Evolutionary conservation across 805 yeast species (phyloP).

Genomic region (Blastobotrys chiropterorum): DNA sequence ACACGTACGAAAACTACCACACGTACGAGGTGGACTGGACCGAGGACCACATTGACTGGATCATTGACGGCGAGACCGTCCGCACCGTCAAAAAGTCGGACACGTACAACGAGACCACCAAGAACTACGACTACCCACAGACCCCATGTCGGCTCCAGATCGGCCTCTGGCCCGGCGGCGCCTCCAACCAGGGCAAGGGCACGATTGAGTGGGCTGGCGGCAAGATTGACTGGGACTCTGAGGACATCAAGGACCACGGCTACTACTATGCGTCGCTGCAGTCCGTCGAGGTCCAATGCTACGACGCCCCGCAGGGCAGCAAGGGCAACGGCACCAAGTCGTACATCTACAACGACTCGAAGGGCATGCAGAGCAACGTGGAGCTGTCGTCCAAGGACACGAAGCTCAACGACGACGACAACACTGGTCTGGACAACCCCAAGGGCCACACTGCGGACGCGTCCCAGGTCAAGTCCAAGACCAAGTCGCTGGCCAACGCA

Average conservation of each 20-base stretch:
- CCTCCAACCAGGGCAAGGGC: conserved; percentile 45
- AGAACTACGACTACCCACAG: conserved; percentile 76
- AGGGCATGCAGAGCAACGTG: conserved; percentile 41
- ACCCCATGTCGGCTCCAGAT: conserved; percentile 80
- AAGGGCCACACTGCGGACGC: conserved; percentile 7
- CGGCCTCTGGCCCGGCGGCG: conserved; percentile 53
- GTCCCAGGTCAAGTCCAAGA: conserved; percentile 5
- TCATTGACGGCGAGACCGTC: conserved; percentile 57
- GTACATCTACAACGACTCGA: conserved; percentile 48
- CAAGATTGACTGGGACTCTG: conserved; percentile 70
- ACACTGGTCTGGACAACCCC: conserved; percentile 10
- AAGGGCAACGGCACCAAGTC: conserved; percentile 41
- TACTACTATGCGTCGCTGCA: conserved; percentile 67
- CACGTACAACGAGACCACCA: conserved; percentile 54
- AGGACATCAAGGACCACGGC: conserved; percentile 70
- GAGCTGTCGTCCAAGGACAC: conserved; percentile 59
- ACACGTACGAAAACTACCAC: conserved; percentile 67
- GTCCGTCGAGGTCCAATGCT: conserved; percentile 57
- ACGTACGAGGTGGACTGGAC: conserved; percentile 76
- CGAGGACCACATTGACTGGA: conserved; percentile 66
- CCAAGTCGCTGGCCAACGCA: conserved; percentile 8
- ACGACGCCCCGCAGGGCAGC: conserved; percentile 62
- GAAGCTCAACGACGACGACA: conserved; percentile 40
- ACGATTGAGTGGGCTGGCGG: conserved; percentile 89
- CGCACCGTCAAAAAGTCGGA: conserved; percentile 55